Base-by-base conservation (phyloP, 805 yeast genomes). In the Hanseniaspora lindneri region DNA sequence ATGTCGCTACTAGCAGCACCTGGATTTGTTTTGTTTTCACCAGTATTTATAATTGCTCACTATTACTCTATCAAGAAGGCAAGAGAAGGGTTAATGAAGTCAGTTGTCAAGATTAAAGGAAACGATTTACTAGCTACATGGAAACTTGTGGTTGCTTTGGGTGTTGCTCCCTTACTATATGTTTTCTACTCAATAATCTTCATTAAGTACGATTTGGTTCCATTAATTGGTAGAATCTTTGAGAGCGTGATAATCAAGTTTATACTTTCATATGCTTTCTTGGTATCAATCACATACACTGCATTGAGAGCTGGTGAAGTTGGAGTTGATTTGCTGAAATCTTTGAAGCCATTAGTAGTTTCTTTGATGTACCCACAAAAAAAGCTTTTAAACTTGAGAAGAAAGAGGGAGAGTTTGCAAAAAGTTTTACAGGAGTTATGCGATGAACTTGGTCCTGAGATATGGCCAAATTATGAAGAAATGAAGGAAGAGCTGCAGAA, bases 91-190 rank as follows among this genome's bases (percentile, higher is more conserved):
- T 70, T 92, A 52, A 88, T 87, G 10, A 80, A 74, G 7, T 87
- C 96, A 0, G 74, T 87, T 0, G 98, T 92, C 20, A 92, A 92
- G 62, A 80, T 92, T 52, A 79, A 79, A 59, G 98, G 95, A 16
- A 81, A 79, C 50, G 98, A 92, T 63, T 96, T 92, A 23, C 75
- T 92, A 52, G 97, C 97, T 1, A 88, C 97, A 1, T 92, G 98
- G 98, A 92, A 92, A 64, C 80, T 92, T 41, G 69, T 92, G 54
- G 86, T 89, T 34, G 79, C 88, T 29, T 74, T 92, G 75, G 94
- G 89, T 4, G 66, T 85, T 47, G 94, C 96, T 0, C 98, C 98
- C 2, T 62, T 85, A 36, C 67, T 92, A 25, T 92, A 89, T 68
- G 76, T 79, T 32, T 69, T 83, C 50, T 92, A 92, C 65, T 86